Evolutionary conservation across 441 rosid genomes (phyloP).

Genomic region (Syzygium syzygioides): DNA sequence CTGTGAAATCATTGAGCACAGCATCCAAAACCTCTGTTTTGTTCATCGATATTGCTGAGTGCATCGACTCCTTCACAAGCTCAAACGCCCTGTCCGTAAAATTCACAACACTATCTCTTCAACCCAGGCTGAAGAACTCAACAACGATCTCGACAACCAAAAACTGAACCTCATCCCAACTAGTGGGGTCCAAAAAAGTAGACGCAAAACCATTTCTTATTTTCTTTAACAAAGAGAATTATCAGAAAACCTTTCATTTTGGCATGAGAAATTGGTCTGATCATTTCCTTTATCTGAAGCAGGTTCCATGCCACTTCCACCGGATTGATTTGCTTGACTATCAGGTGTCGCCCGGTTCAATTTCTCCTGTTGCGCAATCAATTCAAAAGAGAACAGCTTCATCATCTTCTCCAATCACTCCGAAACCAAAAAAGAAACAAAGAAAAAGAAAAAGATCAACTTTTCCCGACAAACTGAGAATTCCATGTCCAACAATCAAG

Average conservation of each 20-base stretch:
- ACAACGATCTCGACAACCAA: background rate
- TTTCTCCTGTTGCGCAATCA: background rate
- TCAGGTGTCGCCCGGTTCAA: background rate
- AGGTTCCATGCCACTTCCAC: conserved; percentile 4
- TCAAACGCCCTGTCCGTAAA: conserved; percentile 47
- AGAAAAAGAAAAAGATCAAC: background rate
- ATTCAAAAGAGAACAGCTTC: conserved; percentile 2
- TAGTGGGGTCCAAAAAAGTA: background rate
- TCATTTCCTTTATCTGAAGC: conserved; percentile 13
- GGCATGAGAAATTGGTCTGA: background rate
- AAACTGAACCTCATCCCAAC: too few species aligned
- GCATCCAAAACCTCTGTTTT: conserved; percentile 65
- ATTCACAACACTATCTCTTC: background rate
- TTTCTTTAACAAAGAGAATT: background rate
- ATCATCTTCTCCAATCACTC: conserved; percentile 12
- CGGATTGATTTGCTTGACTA: conserved; percentile 10
- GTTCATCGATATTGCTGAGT: conserved; percentile 69
- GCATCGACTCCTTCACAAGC: conserved; percentile 67
- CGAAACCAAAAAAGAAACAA: background rate
- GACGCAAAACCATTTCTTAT: background rate
- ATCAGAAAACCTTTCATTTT: conserved; percentile 17
- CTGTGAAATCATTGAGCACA: conserved; percentile 67
- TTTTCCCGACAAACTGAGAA: background rate
- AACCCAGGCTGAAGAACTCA: background rate
- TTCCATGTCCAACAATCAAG: background rate